Evolutionary conservation across 768 basidiomycete species (phyloP).

Genomic region (Amanita polypyramis): DNA sequence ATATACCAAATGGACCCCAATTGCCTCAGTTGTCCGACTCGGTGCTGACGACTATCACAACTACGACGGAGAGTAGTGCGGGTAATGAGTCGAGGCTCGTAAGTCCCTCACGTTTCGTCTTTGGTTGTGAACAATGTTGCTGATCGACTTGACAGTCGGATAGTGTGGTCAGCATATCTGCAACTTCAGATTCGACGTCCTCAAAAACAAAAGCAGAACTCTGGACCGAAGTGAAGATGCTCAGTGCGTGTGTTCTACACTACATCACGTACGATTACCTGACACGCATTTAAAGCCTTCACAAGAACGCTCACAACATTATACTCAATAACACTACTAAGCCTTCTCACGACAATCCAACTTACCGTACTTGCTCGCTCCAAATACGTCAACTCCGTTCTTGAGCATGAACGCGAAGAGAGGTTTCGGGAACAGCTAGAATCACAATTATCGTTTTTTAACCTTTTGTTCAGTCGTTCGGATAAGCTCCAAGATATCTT

Average conservation of each 20-base stretch:
- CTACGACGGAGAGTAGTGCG: conserved; percentile 15
- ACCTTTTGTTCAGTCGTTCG: conserved; percentile 23
- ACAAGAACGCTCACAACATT: conserved; percentile 80
- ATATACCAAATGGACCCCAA: conserved; percentile 9
- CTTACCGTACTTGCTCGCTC: conserved; percentile 74
- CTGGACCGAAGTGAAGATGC: conserved; percentile 89
- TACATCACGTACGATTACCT: background rate
- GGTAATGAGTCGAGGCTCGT: conserved; percentile 12
- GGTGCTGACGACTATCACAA: conserved; percentile 26
- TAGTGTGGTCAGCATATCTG: conserved; percentile 19
- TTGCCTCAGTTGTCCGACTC: conserved; percentile 32
- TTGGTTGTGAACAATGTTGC: no score
- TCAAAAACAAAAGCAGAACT: conserved; percentile 66
- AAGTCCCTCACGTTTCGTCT: background rate
- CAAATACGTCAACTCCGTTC: conserved; percentile 66
- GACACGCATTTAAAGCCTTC: conserved; percentile 43
- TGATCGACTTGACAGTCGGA: conserved; percentile 20
- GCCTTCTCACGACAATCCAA: conserved; percentile 81
- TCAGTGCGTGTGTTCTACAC: conserved; percentile 39
- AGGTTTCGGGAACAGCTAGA: conserved; percentile 33
- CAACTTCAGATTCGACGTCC: conserved; percentile 20
- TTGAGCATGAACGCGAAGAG: conserved; percentile 52
- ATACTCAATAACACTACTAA: conserved; percentile 78
- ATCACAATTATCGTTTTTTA: conserved; percentile 31
- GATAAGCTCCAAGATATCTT: conserved; percentile 16